Evolutionary conservation across 2,329 filamentous ascomycete genomes (phyloP).

Genomic region (Penicillium rolfsii): DNA sequence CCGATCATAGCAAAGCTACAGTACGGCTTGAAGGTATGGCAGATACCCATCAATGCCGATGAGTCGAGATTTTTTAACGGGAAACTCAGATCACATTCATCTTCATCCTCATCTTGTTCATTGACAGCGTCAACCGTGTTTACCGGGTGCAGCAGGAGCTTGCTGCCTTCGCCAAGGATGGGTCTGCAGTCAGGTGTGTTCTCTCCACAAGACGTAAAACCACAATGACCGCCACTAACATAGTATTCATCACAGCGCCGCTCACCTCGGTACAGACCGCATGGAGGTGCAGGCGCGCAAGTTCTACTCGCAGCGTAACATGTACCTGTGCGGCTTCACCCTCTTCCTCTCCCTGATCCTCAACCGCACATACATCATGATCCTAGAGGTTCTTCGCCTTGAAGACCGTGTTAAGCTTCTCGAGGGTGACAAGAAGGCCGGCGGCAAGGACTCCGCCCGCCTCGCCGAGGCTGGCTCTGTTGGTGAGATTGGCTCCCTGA

Average conservation of each 20-base stretch:
- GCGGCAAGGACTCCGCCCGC: slow-evolving; percentile 71
- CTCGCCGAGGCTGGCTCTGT: slow-evolving; percentile 72
- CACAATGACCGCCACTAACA: slow-evolving; percentile 12
- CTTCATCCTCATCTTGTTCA: slow-evolving; percentile 96
- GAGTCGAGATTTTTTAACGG: neutral
- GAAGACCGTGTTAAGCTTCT: slow-evolving; percentile 88
- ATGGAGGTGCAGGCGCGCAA: slow-evolving; percentile 99
- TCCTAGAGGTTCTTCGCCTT: slow-evolving; percentile 85
- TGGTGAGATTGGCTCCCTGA: slow-evolving; percentile 76
- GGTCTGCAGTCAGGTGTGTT: slow-evolving; percentile 55
- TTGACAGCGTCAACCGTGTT: slow-evolving; percentile 94
- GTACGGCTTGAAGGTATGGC: slow-evolving; percentile 83
- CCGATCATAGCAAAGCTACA: slow-evolving; percentile 85
- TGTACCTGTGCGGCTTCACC: slow-evolving; percentile 99
- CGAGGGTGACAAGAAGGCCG: slow-evolving; percentile 66
- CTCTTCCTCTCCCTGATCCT: slow-evolving; percentile 96
- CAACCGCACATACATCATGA: slow-evolving; percentile 98
- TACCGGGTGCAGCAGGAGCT: slow-evolving; percentile 96
- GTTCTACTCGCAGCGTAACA: slow-evolving; percentile 99
- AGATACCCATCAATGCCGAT: neutral
- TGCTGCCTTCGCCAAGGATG: slow-evolving; percentile 68
- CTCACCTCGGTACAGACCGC: slow-evolving; percentile 86
- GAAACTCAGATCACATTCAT: slow-evolving; percentile 83
- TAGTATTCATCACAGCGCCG: slow-evolving; percentile 54
- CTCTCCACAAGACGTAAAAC: neutral